Conservation (phyloP, 192 early-diverging fungal species). For the Coemansia sp. region DNA sequence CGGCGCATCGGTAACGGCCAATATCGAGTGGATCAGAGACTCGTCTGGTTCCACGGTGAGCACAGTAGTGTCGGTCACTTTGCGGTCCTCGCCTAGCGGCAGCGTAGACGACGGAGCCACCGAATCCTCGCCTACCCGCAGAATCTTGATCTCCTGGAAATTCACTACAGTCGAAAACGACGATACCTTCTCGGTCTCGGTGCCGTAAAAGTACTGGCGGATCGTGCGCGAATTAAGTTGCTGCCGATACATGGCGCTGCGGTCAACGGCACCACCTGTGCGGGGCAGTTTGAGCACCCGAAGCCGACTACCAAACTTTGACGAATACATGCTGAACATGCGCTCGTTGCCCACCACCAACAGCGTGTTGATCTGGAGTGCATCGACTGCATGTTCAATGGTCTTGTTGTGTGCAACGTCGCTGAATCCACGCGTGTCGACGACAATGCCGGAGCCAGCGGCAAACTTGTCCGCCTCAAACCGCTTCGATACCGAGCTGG, state of each 20-base stretch:
- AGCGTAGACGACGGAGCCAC: slow-evolving; percentile 86
- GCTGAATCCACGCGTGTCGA: slow-evolving; percentile 78
- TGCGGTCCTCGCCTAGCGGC: slow-evolving; percentile 80
- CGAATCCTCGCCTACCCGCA: slow-evolving; percentile 63
- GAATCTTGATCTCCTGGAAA: slow-evolving; percentile 72
- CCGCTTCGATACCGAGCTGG: slow-evolving; percentile 60
- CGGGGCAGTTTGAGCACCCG: slow-evolving; percentile 82
- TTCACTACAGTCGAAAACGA: slow-evolving; percentile 80
- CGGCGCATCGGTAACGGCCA: slow-evolving; percentile 73
- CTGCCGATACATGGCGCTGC: slow-evolving; percentile 68
- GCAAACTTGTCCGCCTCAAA: slow-evolving; percentile 54
- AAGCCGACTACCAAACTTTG: slow-evolving; percentile 56
- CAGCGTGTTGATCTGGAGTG: slow-evolving; percentile 75
- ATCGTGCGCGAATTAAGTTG: slow-evolving; percentile 72
- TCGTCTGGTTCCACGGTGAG: slow-evolving; percentile 76
- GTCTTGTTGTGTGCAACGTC: slow-evolving; percentile 72
- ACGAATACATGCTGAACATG: slow-evolving; percentile 75
- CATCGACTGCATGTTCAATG: slow-evolving; percentile 66
- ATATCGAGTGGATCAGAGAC: slow-evolving; percentile 76
- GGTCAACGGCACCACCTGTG: slow-evolving; percentile 88
- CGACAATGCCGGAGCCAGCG: slow-evolving; percentile 73
- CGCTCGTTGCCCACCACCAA: slow-evolving; percentile 92
- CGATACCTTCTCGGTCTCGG: slow-evolving; percentile 63
- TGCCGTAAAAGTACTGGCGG: slow-evolving; percentile 94
- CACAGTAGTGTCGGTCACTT: slow-evolving; percentile 73